Conservation (phyloP, 1,284 basidiomycete species). For the Ustilago cynodontis region DNA sequence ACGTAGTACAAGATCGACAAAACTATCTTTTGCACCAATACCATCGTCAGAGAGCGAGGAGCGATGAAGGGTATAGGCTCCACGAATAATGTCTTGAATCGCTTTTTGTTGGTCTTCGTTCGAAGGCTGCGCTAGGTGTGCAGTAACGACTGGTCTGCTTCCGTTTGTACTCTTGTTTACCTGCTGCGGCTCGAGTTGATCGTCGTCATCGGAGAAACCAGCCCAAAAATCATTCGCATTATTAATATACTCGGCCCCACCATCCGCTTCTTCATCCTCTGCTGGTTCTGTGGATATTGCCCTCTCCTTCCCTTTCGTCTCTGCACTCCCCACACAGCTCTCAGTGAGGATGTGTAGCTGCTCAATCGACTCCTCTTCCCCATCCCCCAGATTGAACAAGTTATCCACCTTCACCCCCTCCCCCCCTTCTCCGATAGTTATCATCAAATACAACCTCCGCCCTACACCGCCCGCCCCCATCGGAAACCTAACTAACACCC, state of each 20-base stretch:
- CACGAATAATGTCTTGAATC: conserved; percentile 34
- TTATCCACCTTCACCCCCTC: conserved; percentile 29
- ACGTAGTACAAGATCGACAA: conserved; percentile 20
- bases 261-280: background rate
- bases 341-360: conserved; percentile 8
- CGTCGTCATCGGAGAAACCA: conserved; percentile 40
- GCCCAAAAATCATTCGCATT: conserved; percentile 51
- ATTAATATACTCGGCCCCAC: conserved; percentile 43
- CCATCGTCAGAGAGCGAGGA: background rate
- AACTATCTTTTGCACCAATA: conserved; percentile 4
- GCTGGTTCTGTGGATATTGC: background rate
- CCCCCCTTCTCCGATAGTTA: background rate
- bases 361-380: background rate
- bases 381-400: conserved; percentile 5
- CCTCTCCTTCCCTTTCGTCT: background rate
- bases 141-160: too few relatives aligned
- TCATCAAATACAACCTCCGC: conserved; percentile 11
- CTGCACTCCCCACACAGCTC: background rate
- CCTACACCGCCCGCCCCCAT: background rate
- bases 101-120: conserved; percentile 11
- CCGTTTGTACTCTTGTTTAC: too few relatives aligned
- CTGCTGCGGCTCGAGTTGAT: too few relatives aligned
- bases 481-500: conserved; percentile 12
- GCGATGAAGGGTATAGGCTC: conserved; percentile 27
- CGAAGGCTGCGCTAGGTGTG: too few relatives aligned